These are phyloP conservation scores for Leccinellum rugosiceps DNA, from an alignment of 768 basidiomycete species.

Conservation along the genomic window DNA sequence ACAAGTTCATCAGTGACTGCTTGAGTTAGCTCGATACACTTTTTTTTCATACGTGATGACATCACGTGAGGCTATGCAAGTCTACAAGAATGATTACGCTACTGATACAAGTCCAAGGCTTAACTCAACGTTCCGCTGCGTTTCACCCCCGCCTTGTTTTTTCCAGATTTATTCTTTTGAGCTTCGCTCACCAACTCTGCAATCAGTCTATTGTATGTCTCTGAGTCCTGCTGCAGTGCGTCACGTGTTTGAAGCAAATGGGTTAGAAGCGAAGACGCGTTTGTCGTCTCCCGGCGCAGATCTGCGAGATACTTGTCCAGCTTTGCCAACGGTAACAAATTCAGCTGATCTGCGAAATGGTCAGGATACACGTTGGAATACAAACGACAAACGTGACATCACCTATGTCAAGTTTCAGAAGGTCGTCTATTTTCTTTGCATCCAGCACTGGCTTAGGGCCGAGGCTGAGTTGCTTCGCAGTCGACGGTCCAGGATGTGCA, in stretches of 20 bases:
- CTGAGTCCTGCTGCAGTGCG: conserved; percentile 79
- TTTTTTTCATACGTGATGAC: conserved; percentile 13
- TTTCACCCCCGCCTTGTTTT: conserved; percentile 44
- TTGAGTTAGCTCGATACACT: conserved; percentile 4
- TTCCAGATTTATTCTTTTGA: conserved; percentile 74
- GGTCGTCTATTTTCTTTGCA: conserved; percentile 54
- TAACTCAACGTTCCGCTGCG: conserved; percentile 48
- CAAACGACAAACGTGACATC: neutral
- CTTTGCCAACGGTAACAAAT: conserved; percentile 63
- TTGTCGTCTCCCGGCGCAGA: conserved; percentile 67
- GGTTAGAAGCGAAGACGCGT: conserved; percentile 73
- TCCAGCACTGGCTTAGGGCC: conserved; percentile 80
- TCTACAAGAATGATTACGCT: neutral
- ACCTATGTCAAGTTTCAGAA: conserved; percentile 72
- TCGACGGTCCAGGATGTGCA: conserved; percentile 28
- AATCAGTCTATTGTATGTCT: conserved; percentile 88
- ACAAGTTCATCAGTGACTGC: conserved; percentile 2
- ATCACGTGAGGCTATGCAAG: conserved; percentile 13
- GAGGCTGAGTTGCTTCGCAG: conserved; percentile 45
- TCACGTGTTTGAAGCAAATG: conserved; percentile 80
- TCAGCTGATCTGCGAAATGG: conserved; percentile 55
- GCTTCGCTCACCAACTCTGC: conserved; percentile 92
- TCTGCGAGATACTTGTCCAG: conserved; percentile 68
- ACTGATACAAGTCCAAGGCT: neutral
- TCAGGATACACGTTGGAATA: conserved; percentile 3